phyloP scores from a whole-genome alignment of 495 filamentous ascomycete species.

The Bacidia rubella region DNA sequence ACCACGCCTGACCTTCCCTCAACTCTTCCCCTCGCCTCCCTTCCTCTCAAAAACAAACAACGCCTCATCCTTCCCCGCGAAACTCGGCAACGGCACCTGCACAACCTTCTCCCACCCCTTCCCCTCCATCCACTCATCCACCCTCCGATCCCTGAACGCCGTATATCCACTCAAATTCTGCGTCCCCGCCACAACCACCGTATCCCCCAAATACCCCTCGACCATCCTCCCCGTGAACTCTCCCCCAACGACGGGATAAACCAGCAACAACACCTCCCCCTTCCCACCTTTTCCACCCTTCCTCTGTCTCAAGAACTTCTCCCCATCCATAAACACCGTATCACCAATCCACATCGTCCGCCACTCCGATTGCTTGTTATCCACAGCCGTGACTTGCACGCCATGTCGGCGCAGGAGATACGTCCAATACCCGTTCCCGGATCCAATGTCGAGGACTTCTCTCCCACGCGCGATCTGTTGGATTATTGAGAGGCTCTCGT shows the following conservation, averaged over 20 bases:
- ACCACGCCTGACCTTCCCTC: too few species aligned
- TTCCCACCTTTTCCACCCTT: conserved; percentile 26
- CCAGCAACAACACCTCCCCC: conserved; percentile 40
- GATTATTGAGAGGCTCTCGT: conserved; percentile 39
- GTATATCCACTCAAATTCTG: conserved; percentile 54
- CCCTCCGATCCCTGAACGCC: conserved; percentile 36
- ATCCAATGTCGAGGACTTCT: conserved; percentile 39
- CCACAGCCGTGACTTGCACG: conserved; percentile 30
- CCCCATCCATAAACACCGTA: conserved; percentile 35
- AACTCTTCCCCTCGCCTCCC: too few species aligned
- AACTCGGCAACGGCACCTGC: conserved; percentile 37
- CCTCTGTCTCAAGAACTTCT: conserved; percentile 27
- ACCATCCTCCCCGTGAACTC: conserved; percentile 41
- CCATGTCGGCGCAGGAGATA: conserved; percentile 39
- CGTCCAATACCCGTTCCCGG: conserved; percentile 51
- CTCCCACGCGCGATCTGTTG: conserved; percentile 27
- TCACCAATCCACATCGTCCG: conserved; percentile 46
- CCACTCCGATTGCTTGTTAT: conserved; percentile 41
- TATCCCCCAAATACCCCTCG: conserved; percentile 40
- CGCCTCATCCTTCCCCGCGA: conserved; percentile 43
- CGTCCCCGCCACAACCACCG: conserved; percentile 46
- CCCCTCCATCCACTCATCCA: conserved; percentile 40
- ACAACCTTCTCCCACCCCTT: conserved; percentile 30
- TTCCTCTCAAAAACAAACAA: conserved; percentile 31
- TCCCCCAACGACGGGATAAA: conserved; percentile 45